These are phyloP conservation scores for Pichia scutulata DNA, from an alignment of 805 yeast genomes.

Conservation along the genomic window DNA sequence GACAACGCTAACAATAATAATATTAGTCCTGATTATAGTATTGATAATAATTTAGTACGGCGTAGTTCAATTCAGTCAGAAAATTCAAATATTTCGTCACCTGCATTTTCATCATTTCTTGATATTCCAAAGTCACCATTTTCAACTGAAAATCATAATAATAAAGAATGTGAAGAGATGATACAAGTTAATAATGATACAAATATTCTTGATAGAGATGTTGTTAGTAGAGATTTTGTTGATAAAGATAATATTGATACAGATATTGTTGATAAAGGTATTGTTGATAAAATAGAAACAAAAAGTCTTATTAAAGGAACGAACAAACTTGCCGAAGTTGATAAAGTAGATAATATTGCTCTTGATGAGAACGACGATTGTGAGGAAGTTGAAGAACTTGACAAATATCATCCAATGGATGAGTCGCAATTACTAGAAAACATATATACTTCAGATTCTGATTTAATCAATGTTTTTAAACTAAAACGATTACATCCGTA, in stretches of 20 bases:
- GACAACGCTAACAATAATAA: background rate
- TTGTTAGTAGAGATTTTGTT: background rate
- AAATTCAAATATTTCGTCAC: background rate
- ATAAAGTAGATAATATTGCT: background rate
- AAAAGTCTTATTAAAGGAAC: background rate
- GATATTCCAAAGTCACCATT: background rate
- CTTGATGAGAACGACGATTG: background rate
- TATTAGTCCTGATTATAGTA: background rate
- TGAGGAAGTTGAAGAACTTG: slow-evolving; percentile 8
- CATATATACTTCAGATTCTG: slow-evolving; percentile 20
- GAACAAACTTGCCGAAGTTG: background rate
- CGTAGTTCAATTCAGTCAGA: background rate
- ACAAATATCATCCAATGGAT: slow-evolving; percentile 25
- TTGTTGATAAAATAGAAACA: background rate
- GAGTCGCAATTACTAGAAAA: slow-evolving; percentile 31
- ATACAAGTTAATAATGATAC: too few species aligned
- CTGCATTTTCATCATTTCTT: background rate
- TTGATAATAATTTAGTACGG: background rate
- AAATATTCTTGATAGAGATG: background rate
- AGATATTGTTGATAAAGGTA: background rate
- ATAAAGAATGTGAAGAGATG: background rate
- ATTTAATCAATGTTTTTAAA: slow-evolving; percentile 19
- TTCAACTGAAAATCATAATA: background rate
- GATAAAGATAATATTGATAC: too few species aligned
- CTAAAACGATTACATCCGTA: slow-evolving; percentile 17